Percentiles rank a stretch among this genome's conserved stretches.
Evolutionary conservation across 2,329 filamentous ascomycete genomes (phyloP).

Genomic region (Rutstroemia sp.): DNA sequence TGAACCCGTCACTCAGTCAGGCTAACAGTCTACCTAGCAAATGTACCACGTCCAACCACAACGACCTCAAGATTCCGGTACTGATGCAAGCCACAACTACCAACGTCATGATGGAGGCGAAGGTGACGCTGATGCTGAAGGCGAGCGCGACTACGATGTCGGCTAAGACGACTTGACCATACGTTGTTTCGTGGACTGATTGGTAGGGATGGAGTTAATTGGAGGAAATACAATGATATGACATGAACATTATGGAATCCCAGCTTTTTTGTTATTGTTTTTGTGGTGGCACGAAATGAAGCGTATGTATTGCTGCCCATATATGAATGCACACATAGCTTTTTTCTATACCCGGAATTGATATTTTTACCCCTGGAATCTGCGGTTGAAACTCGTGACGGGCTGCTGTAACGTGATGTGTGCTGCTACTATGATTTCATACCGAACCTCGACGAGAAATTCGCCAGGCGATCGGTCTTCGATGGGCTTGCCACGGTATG

Average conservation of each 20-base stretch:
- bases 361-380: background rate
- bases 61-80: conserved; percentile 31
- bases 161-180: conserved; percentile 16
- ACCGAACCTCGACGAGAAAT: conserved; percentile 69
- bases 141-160: conserved; percentile 37
- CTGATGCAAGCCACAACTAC: conserved; percentile 32
- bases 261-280: background rate
- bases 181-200: conserved; percentile 1
- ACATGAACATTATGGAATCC: background rate
- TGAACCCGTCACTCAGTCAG: conserved; percentile 2
- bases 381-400: background rate
- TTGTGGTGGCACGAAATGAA: conserved; percentile 4
- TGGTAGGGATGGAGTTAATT: conserved; percentile 9
- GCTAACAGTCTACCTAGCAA: conserved; percentile 20
- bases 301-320: conserved; percentile 1
- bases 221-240: conserved; percentile 1
- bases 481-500: conserved; percentile 51
- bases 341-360: background rate
- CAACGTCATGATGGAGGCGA: conserved; percentile 34
- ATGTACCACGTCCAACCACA: conserved; percentile 36
- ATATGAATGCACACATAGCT: conserved; percentile 1
- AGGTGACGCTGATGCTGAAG: conserved; percentile 37
- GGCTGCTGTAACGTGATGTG: background rate
- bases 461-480: conserved; percentile 57
- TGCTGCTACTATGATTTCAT: conserved; percentile 36